These are phyloP conservation scores for Vitis cinerea DNA, from an alignment of 164 flowering plant genomes.

Conservation along the genomic window DNA sequence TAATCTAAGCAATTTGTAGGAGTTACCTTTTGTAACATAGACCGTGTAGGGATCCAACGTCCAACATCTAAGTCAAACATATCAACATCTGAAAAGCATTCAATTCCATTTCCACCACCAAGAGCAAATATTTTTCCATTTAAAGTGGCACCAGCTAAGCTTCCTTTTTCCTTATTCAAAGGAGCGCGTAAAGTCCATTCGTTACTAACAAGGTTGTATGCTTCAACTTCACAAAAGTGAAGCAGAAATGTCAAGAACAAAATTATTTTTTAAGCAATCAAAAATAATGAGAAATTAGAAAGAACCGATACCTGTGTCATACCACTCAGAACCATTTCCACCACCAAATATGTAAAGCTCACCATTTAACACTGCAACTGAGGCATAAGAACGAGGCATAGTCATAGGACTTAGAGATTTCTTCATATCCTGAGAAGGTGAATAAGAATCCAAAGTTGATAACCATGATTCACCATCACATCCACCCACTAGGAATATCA, in stretches of 20 bases:
- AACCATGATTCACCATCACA: slow-evolving; percentile 67
- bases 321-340: slow-evolving; percentile 62
- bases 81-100: slow-evolving; percentile 72
- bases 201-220: slow-evolving; percentile 42
- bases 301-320: slow-evolving; percentile 67
- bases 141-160: slow-evolving; percentile 62
- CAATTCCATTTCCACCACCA: slow-evolving; percentile 85
- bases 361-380: slow-evolving; percentile 49
- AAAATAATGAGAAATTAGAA: not conserved
- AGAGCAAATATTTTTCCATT: slow-evolving; percentile 66
- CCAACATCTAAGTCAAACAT: slow-evolving; percentile 79
- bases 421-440: slow-evolving; percentile 51
- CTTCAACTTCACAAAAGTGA: slow-evolving; percentile 57
- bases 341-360: slow-evolving; percentile 77
- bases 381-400: slow-evolving; percentile 58
- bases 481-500: slow-evolving; percentile 72
- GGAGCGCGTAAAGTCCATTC: slow-evolving; percentile 63
- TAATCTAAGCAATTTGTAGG: not conserved
- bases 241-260: not conserved
- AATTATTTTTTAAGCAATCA: not conserved
- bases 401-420: slow-evolving; percentile 66
- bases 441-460: slow-evolving; percentile 50
- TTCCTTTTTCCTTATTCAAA: slow-evolving; percentile 56
- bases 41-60: slow-evolving; percentile 60
- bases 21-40: slow-evolving; percentile 80